These are phyloP conservation scores for Tuber aestivum DNA, from an alignment of 495 filamentous ascomycete species.

Conservation along the genomic window DNA sequence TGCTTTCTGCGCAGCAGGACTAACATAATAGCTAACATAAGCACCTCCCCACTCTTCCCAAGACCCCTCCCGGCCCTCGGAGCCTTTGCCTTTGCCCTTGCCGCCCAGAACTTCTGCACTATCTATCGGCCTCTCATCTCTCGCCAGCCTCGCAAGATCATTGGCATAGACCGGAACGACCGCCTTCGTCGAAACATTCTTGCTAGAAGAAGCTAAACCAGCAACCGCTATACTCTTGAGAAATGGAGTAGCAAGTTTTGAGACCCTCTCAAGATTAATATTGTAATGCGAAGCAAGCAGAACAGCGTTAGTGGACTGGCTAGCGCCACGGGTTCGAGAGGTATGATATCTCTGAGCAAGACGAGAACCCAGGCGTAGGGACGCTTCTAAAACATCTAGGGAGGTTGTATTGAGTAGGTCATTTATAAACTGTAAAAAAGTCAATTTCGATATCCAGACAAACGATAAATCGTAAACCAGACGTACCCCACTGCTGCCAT, in stretches of 20 bases:
- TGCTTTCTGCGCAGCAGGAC: conserved; percentile 42
- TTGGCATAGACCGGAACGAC: conserved; percentile 59
- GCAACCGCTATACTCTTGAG: conserved; percentile 55
- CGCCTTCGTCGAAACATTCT: conserved; percentile 42
- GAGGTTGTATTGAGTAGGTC: conserved; percentile 83
- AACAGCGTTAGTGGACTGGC: conserved; percentile 54
- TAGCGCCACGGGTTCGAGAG: conserved; percentile 57
- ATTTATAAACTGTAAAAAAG: conserved; percentile 58
- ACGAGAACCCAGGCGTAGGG: conserved; percentile 70
- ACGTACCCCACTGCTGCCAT: conserved; percentile 66
- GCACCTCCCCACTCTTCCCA: conserved; percentile 69
- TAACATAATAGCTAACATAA: conserved; percentile 59
- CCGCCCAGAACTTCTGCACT: conserved; percentile 44
- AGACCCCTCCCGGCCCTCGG: conserved; percentile 25
- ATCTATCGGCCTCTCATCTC: conserved; percentile 49
- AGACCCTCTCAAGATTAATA: conserved; percentile 82
- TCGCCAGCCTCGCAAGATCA: conserved; percentile 67
- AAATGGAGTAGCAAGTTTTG: conserved; percentile 76
- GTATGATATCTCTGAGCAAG: conserved; percentile 90
- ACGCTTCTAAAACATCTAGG: conserved; percentile 63
- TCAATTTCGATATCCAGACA: conserved; percentile 10
- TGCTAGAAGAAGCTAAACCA: conserved; percentile 44
- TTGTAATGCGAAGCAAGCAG: conserved; percentile 85
- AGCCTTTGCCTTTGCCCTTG: conserved; percentile 39
- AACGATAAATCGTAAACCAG: background rate